Percentiles rank a stretch among this genome's conserved stretches.
These are phyloP conservation scores for Capronia americana DNA, from an alignment of 2,329 filamentous ascomycete species.

Conservation along the genomic window DNA sequence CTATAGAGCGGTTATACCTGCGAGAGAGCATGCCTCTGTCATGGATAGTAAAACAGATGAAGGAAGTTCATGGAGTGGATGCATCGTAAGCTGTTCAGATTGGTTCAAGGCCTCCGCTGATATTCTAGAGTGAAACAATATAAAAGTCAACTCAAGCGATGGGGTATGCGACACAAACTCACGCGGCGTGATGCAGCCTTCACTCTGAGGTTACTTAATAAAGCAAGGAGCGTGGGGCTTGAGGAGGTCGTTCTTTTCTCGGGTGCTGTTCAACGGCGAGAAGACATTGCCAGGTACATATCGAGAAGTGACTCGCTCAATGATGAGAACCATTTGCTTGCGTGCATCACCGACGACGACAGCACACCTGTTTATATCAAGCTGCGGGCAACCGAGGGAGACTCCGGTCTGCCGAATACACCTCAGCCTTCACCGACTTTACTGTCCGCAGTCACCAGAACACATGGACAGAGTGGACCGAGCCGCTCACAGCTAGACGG, in stretches of 20 bases:
- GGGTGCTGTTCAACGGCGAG: background rate
- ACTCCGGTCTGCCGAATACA: too few species aligned
- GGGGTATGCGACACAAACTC: background rate
- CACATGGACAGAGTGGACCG: too few species aligned
- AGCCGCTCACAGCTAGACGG: too few species aligned
- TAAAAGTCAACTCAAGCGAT: background rate
- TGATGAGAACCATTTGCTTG: background rate
- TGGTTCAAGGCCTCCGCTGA: background rate
- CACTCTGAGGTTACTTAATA: background rate
- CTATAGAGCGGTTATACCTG: background rate
- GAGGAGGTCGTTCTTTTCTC: background rate
- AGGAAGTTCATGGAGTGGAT: background rate
- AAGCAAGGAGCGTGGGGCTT: background rate
- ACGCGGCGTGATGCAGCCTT: background rate
- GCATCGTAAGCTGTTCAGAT: background rate
- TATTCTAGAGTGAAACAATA: background rate
- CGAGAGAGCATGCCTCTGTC: background rate
- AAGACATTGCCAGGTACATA: background rate
- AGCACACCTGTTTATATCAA: background rate
- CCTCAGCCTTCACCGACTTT: too few species aligned
- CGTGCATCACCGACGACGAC: background rate
- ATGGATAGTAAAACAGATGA: background rate
- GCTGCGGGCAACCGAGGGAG: background rate
- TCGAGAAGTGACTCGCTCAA: background rate
- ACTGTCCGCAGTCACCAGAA: too few species aligned